These are phyloP conservation scores for Westerdykella ornata DNA, from an alignment of 2,329 filamentous ascomycete genomes.

Conservation along the genomic window DNA sequence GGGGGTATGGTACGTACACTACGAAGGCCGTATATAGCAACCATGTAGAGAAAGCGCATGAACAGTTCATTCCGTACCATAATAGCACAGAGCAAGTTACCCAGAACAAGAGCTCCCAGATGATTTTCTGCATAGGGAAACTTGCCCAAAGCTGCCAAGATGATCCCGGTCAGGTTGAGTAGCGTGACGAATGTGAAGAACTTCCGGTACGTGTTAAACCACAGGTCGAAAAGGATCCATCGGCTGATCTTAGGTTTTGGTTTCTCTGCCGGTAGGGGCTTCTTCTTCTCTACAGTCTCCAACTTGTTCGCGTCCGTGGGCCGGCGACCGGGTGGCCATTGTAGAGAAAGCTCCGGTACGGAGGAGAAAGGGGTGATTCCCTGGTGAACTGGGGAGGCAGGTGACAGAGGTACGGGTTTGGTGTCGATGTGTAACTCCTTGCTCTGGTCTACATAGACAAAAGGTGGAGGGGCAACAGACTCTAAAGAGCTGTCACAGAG, in stretches of 20 bases:
- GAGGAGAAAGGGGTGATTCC: slow-evolving; percentile 30
- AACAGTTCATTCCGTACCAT: slow-evolving; percentile 31
- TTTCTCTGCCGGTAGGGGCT: slow-evolving; percentile 5
- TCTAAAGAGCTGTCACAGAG: slow-evolving; percentile 23
- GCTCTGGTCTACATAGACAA: slow-evolving; percentile 22
- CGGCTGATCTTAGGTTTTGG: slow-evolving; percentile 21
- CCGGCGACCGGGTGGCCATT: slow-evolving; percentile 13
- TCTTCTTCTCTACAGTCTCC: slow-evolving; percentile 14
- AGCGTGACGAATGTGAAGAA: slow-evolving; percentile 30
- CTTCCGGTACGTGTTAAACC: slow-evolving; percentile 34
- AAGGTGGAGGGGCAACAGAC: slow-evolving; percentile 19
- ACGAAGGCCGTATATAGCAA: slow-evolving; percentile 28
- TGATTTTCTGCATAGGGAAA: slow-evolving; percentile 31
- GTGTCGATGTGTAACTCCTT: slow-evolving; percentile 7
- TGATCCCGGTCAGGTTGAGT: slow-evolving; percentile 27
- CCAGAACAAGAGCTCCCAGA: slow-evolving; percentile 28
- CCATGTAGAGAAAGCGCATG: slow-evolving; percentile 28
- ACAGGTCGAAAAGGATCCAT: slow-evolving; percentile 28
- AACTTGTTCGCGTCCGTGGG: slow-evolving; percentile 15
- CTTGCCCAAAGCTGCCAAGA: slow-evolving; percentile 21
- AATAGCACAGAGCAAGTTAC: slow-evolving; percentile 28
- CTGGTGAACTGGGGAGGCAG: slow-evolving; percentile 27
- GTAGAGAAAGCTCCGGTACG: slow-evolving; percentile 27
- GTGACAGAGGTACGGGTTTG: slow-evolving; percentile 6
- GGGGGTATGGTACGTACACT: slow-evolving; percentile 9